These are phyloP conservation scores for Asterophora parasitica DNA, from an alignment of 768 basidiomycete genomes.

Conservation along the genomic window DNA sequence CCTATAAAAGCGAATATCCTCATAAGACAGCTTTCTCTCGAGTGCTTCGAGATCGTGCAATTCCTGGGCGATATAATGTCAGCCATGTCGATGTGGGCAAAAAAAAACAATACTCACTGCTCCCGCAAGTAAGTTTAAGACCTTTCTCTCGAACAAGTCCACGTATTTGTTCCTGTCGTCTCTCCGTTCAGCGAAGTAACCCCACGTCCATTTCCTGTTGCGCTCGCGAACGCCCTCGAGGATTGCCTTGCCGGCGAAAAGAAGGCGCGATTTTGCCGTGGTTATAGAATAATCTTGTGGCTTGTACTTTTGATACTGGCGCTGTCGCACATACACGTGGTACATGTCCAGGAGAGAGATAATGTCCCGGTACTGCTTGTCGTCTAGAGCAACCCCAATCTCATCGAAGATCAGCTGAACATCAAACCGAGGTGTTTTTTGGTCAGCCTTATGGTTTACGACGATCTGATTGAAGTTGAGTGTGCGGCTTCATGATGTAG, in stretches of 20 bases:
- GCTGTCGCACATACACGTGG: conserved; percentile 86
- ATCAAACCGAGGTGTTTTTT: conserved; percentile 78
- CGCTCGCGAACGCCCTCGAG: conserved; percentile 78
- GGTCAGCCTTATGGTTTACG: conserved; percentile 75
- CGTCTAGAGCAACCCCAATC: conserved; percentile 87
- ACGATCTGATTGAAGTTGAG: conserved; percentile 47
- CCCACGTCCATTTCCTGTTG: conserved; percentile 87
- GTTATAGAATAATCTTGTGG: conserved; percentile 60
- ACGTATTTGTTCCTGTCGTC: conserved; percentile 87
- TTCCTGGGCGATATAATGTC: conserved; percentile 38
- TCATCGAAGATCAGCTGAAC: conserved; percentile 87
- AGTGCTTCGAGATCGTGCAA: conserved; percentile 49
- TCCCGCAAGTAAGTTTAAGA: conserved; percentile 46
- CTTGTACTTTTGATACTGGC: conserved; percentile 84
- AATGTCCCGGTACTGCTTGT: conserved; percentile 89
- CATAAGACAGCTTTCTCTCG: conserved; percentile 83
- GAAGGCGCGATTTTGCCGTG: conserved; percentile 61
- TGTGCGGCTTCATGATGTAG: conserved; percentile 4
- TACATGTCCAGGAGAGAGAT: conserved; percentile 95
- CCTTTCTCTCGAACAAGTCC: conserved; percentile 74
- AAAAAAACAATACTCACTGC: conserved; percentile 41
- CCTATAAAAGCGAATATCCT: conserved; percentile 95
- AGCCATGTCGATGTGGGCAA: background rate
- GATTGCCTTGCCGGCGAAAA: conserved; percentile 79
- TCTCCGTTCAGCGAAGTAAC: conserved; percentile 80